Conservation (phyloP, 306 rosid species). For the Urtica urens region DNA sequence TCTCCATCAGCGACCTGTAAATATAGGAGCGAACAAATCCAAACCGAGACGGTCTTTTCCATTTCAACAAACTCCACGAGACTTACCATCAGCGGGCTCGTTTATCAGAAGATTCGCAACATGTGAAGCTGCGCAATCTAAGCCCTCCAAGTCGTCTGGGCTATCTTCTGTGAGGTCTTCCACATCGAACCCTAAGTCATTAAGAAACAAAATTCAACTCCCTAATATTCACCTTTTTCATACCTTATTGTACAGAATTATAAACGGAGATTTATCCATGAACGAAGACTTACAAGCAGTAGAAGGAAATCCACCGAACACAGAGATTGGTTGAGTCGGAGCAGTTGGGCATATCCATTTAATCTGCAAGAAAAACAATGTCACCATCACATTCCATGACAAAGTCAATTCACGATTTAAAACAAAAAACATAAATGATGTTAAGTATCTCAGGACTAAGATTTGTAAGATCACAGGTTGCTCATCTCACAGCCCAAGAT, state of each 20-base stretch:
- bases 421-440: background rate
- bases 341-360: constrained; percentile 99
- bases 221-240: background rate
- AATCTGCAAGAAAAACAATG: constrained; percentile 44
- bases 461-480: background rate
- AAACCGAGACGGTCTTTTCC: too few relatives aligned
- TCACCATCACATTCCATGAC: constrained; percentile 3
- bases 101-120: constrained; percentile 87
- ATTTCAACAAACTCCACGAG: too few relatives aligned
- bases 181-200: constrained; percentile 73
- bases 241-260: background rate
- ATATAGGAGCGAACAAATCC: too few relatives aligned
- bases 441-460: constrained; percentile 3
- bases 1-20: too few relatives aligned
- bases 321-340: constrained; percentile 68
- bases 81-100: constrained; percentile 85
- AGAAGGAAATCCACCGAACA: constrained; percentile 94
- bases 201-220: background rate
- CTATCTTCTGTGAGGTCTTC: constrained; percentile 79
- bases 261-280: background rate
- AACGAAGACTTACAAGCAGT: constrained; percentile 73
- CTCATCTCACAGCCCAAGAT: too few relatives aligned
- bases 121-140: constrained; percentile 90
- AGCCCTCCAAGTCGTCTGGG: constrained; percentile 85
- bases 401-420: background rate